A percentile compares a stretch with the other conserved stretches of the same genome.
phyloP scores from a whole-genome alignment of 441 rosid genomes.

The Bruguiera hainesii region DNA sequence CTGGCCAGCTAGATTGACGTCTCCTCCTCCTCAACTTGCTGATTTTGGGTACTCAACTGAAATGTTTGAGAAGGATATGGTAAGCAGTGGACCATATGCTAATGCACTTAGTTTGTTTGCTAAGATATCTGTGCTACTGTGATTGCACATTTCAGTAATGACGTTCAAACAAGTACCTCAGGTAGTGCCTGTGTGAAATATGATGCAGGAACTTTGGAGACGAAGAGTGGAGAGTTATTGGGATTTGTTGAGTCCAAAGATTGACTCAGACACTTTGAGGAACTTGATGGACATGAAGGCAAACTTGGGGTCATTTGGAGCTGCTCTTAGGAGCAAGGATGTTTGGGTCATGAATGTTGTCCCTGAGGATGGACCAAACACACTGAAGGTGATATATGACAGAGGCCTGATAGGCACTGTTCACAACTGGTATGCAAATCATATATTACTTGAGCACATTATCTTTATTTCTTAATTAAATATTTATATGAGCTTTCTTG shows the following conservation, averaged over 20 bases:
- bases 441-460: neutral
- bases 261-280: conserved; percentile 63
- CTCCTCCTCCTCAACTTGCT: conserved; percentile 85
- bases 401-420: conserved; percentile 83
- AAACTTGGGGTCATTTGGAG: conserved; percentile 88
- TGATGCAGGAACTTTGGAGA: conserved; percentile 69
- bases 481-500: no score
- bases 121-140: neutral
- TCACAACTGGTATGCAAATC: conserved; percentile 69
- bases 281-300: conserved; percentile 99
- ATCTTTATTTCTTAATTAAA: no score
- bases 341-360: conserved; percentile 98
- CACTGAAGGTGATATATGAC: conserved; percentile 83
- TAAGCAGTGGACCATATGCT: conserved; percentile 22
- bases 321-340: conserved; percentile 78
- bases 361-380: conserved; percentile 85
- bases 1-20: conserved; percentile 90
- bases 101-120: neutral
- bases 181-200: conserved; percentile 18
- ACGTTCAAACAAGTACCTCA: neutral
- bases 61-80: conserved; percentile 83
- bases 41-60: conserved; percentile 82
- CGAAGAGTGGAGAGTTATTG: conserved; percentile 76
- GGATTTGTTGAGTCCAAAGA: conserved; percentile 74
- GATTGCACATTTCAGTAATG: neutral